Evolutionary conservation across 2,329 filamentous ascomycete genomes (phyloP), one percentile per base, ranked within the genome.

Genomic region (Trichophyton verrucosum): DNA sequence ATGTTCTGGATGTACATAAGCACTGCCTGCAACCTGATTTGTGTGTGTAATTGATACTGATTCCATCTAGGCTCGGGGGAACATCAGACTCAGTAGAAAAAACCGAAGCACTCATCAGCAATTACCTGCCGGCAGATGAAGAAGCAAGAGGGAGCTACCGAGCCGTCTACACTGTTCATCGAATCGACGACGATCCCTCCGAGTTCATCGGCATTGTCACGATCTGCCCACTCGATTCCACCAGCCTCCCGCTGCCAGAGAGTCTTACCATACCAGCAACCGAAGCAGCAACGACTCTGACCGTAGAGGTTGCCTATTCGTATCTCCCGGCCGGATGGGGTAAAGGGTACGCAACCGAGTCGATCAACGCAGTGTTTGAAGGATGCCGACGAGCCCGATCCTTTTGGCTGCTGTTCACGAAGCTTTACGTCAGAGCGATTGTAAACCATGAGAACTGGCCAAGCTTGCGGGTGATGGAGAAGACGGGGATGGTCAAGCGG

Each of bases 271-370:
- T 55, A 17, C 49, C 49, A 11, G 49, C n/a, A 17, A 15, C 49
- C 8, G 30, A 27, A n/a, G 24, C 49, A 1, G 24, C 27, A 27
- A 55, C 49, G 49, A 55, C 27, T 13, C 27, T 55, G 27, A 55
- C 30, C 4, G 5, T 38, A 8, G 49, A 55, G 11, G 8, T 55
- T 24, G 49, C 49, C 3, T 55, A 55, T 11, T 33, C 27, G 33
- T 55, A 33, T 27, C n/a, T 55, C 9, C 49, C 49, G 2, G 30
- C n/a, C 17, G 49, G 49, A 36, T 55, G 49, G 49, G 30, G 30
- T 8, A 55, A 55, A 36, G 49, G 49, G 9, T 55, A 55, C 49
- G 49, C 49, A 55, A 55, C 49, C 49, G 49, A 55, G 49, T 33
- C 49, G 30, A 9, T 55, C 27, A 55, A 55, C 24, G 49, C 49